Evolutionary conservation across 768 basidiomycete species (phyloP), one percentile per base, ranked within the genome.

Genomic region (Kwoniella bestiolae): DNA sequence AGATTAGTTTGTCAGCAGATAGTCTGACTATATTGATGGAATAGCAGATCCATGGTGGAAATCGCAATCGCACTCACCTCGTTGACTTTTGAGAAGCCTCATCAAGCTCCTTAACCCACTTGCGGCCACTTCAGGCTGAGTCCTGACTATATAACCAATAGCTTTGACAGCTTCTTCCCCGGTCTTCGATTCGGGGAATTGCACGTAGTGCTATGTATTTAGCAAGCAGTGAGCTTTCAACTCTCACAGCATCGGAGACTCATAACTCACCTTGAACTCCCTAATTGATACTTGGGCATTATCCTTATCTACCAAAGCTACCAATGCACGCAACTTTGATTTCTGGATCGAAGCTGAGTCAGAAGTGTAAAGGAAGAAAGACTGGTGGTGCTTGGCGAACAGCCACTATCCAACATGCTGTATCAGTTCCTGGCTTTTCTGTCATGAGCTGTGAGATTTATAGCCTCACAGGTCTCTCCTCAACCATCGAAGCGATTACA

Each of bases 101-200:
- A 91, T 90, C 18, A 98, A 84, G 1, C 89, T 86, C 1, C 85
- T 86, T 58, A 95, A 83, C 75, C 92, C 93, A 49, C 89, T 87
- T 25, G 86, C 84, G 2, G 86, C 85, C 25, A 87, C 86, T 25
- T 89, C 87, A 0, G 92, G 90, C 41, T 91, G 84, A 3, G 85
- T 74, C 38, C 84, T 83, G 0, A 92, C 90, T 70, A 89, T 89
- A 66, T 83, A 85, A 11, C 94, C 95, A 57, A 97, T 86, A 1
- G 89, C 93, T 18, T 84, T 83, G 49, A 96, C 87, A 0, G 93
- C 86, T 31, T 87, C 88, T 14, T 86, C 84, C 0, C 91, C 89
- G 0, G 94, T 85, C 2, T 73, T 68, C 72, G 92, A 90, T 59
- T 94, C 86, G 0, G 85, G 82, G 74, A 91, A 91, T n/a, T 91